Evolutionary conservation across 2,329 filamentous ascomycete genomes (phyloP).

Genomic region (Colletotrichum sp.): DNA sequence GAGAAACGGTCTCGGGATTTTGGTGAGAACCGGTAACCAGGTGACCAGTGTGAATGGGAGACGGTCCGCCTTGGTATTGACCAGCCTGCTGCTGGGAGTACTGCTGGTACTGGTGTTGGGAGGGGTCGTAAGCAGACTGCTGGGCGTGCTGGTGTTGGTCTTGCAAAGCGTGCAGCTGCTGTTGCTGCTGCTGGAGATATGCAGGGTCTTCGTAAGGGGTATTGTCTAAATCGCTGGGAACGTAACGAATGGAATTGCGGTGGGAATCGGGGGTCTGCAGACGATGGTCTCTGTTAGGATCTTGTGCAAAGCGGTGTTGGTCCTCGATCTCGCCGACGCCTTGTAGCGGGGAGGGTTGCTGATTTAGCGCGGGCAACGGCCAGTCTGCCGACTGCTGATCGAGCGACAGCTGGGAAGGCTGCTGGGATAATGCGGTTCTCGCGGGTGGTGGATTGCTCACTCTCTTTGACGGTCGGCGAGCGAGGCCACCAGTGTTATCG

Average conservation of each 20-base stretch:
- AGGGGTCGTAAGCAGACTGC: constrained; percentile 44
- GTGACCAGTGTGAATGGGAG: constrained; percentile 39
- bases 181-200: constrained; percentile 45
- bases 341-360: constrained; percentile 51
- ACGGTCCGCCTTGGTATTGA: constrained; percentile 37
- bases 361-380: constrained; percentile 32
- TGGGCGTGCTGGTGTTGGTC: constrained; percentile 41
- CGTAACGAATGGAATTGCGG: constrained; percentile 52
- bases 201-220: constrained; percentile 52
- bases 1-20: constrained; percentile 66
- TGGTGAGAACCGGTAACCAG: constrained; percentile 38
- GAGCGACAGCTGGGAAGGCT: constrained; percentile 40
- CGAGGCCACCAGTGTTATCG: constrained; percentile 54
- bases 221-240: constrained; percentile 49
- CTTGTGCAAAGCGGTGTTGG: constrained; percentile 35
- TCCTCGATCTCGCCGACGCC: constrained; percentile 46
- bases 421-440: constrained; percentile 44
- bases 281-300: constrained; percentile 44
- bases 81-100: constrained; percentile 24
- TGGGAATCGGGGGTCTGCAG: constrained; percentile 44
- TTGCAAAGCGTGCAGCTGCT: constrained; percentile 31
- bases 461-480: constrained; percentile 63
- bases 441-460: constrained; percentile 53
- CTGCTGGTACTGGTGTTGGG: constrained; percentile 38
- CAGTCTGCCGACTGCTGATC: constrained; percentile 37